Evolutionary conservation across 1,284 basidiomycete genomes (phyloP).

Genomic region (Jaminaea rosea): DNA sequence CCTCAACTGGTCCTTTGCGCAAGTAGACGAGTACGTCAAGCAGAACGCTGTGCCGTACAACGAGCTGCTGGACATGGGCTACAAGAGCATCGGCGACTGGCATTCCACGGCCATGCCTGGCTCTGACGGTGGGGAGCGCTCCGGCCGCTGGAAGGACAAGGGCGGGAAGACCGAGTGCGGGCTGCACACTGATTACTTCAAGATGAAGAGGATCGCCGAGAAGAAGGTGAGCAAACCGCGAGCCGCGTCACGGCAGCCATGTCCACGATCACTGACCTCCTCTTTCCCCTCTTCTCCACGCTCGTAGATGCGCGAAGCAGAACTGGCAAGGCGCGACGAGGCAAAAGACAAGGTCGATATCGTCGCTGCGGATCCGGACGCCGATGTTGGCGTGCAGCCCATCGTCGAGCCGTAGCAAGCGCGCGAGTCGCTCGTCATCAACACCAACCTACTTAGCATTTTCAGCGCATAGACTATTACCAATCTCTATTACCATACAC

Average conservation of each 20-base stretch:
- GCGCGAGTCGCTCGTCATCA: background rate
- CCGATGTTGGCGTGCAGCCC: background rate
- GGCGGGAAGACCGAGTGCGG: slow-evolving; percentile 87
- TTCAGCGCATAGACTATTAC: background rate
- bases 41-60: slow-evolving; percentile 81
- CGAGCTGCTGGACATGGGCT: slow-evolving; percentile 77
- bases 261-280: no score
- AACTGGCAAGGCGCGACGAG: slow-evolving; percentile 24
- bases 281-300: no score
- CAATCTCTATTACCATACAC: no score
- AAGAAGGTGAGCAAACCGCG: no score
- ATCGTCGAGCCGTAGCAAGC: background rate
- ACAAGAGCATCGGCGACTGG: slow-evolving; percentile 92
- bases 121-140: slow-evolving; percentile 59
- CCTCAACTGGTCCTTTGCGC: slow-evolving; percentile 75
- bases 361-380: background rate
- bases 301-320: slow-evolving; percentile 32
- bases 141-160: slow-evolving; percentile 82
- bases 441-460: background rate
- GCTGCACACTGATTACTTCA: slow-evolving; percentile 56
- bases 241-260: no score
- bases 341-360: slow-evolving; percentile 21
- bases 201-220: slow-evolving; percentile 32
- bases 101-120: slow-evolving; percentile 71
- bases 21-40: slow-evolving; percentile 78